A percentile compares a stretch with the other conserved stretches of the same genome.
Conservation (phyloP, 495 filamentous ascomycete species). For the Cudoniella acicularis region DNA sequence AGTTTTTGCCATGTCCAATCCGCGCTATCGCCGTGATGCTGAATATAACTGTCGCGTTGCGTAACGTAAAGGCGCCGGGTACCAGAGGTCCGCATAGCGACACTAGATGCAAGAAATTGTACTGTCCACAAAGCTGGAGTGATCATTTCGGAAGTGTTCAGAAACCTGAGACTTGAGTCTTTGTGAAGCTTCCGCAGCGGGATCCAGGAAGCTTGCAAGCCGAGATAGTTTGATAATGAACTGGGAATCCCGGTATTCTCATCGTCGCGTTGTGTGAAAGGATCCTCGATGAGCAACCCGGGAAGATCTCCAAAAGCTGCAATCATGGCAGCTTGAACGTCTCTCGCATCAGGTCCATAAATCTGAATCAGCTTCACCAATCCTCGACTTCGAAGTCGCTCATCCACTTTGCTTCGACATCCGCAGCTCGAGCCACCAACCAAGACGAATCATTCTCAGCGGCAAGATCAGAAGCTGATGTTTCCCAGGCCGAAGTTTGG, state of each 20-base stretch:
- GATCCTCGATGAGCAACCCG: slow-evolving; percentile 30
- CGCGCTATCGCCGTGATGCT: slow-evolving; percentile 38
- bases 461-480: slow-evolving; percentile 33
- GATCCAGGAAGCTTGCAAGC: slow-evolving; percentile 54
- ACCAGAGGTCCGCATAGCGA: slow-evolving; percentile 58
- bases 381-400: slow-evolving; percentile 61
- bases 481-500: slow-evolving; percentile 41
- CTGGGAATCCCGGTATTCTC: slow-evolving; percentile 8
- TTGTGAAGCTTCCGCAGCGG: slow-evolving; percentile 69
- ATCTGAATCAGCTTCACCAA: slow-evolving; percentile 58
- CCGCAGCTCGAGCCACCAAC: slow-evolving; percentile 54
- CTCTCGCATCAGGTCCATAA: slow-evolving; percentile 52
- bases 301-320: slow-evolving; percentile 53
- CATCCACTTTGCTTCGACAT: slow-evolving; percentile 48
- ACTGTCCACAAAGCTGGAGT: slow-evolving; percentile 64
- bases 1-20: slow-evolving; percentile 61
- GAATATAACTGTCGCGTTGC: slow-evolving; percentile 60
- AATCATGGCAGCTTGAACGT: slow-evolving; percentile 56
- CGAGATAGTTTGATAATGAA: slow-evolving; percentile 32
- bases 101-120: slow-evolving; percentile 57
- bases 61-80: slow-evolving; percentile 63
- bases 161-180: slow-evolving; percentile 61
- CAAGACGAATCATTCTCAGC: slow-evolving; percentile 13
- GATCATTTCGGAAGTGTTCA: slow-evolving; percentile 60
- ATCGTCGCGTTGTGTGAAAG: slow-evolving; percentile 16